Percentiles rank a stretch among this genome's conserved stretches.
These are phyloP conservation scores for Mrakia frigida DNA, from an alignment of 768 basidiomycete genomes.

Conservation along the genomic window DNA sequence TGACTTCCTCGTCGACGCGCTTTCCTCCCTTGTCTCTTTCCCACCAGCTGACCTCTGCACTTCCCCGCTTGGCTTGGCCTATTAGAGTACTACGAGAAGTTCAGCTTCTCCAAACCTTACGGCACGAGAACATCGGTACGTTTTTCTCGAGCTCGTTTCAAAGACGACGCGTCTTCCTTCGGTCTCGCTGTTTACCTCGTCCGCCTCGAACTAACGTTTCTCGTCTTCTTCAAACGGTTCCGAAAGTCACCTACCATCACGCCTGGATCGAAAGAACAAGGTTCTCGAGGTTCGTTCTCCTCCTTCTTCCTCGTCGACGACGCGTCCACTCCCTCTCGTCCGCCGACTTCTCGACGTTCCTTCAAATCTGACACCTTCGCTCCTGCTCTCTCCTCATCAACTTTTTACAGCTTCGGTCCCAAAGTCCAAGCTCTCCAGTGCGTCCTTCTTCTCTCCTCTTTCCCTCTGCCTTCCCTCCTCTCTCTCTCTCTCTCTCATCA, in stretches of 20 bases:
- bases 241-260: constrained; percentile 87
- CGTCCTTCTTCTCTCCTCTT: constrained; percentile 39
- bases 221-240: too few species aligned
- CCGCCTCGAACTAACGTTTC: too few species aligned
- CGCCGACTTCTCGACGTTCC: too few species aligned
- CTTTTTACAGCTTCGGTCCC: constrained; percentile 61
- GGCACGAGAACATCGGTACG: constrained; percentile 74
- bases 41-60: background rate
- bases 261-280: constrained; percentile 83
- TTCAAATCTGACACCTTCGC: too few species aligned
- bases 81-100: constrained; percentile 50
- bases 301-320: background rate
- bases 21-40: constrained; percentile 65
- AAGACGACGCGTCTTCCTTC: background rate
- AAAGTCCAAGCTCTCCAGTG: constrained; percentile 82
- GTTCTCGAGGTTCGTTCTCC: constrained; percentile 56
- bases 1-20: background rate
- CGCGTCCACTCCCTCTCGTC: background rate
- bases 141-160: background rate
- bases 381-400: background rate
- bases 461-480: background rate
- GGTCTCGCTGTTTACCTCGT: too few species aligned
- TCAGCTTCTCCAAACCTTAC: constrained; percentile 73
- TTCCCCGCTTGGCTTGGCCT: background rate
- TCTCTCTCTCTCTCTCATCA: background rate